These are phyloP conservation scores for Venturia oleaginea DNA, from an alignment of 2,329 filamentous ascomycete genomes.

Conservation along the genomic window DNA sequence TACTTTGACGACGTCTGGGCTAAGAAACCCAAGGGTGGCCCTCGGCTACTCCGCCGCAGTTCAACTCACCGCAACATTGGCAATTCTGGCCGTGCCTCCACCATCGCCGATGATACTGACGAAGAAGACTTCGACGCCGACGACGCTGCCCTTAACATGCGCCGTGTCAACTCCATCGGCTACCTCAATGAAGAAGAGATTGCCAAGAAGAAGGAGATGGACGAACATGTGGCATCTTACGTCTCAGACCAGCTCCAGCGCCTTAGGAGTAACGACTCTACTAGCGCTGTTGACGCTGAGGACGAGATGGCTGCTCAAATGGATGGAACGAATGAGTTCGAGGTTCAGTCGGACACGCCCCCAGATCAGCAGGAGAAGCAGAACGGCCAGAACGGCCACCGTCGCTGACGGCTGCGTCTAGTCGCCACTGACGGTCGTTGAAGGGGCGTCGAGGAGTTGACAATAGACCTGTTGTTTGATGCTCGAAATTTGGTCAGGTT, in stretches of 20 bases:
- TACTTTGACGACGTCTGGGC: slow-evolving; percentile 91
- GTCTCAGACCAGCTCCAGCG: slow-evolving; percentile 71
- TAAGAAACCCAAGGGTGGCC: slow-evolving; percentile 38
- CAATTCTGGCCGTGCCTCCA: slow-evolving; percentile 61
- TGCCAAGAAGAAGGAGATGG: slow-evolving; percentile 27
- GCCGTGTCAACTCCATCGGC: slow-evolving; percentile 39
- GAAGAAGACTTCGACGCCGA: slow-evolving; percentile 25
- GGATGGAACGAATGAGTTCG: slow-evolving; percentile 9
- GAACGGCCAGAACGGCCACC: background rate
- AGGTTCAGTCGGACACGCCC: background rate
- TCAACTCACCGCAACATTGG: slow-evolving; percentile 79
- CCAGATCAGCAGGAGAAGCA: background rate
- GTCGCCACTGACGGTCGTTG: background rate
- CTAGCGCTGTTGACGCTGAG: slow-evolving; percentile 2
- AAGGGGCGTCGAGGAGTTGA: background rate
- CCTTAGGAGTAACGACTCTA: slow-evolving; percentile 44
- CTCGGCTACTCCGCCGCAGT: slow-evolving; percentile 59
- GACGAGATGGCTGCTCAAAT: slow-evolving; percentile 13
- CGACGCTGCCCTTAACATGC: slow-evolving; percentile 17
- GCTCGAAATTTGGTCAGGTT: background rate
- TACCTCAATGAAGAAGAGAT: slow-evolving; percentile 45
- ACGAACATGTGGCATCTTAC: slow-evolving; percentile 66
- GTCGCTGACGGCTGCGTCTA: background rate
- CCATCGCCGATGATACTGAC: background rate
- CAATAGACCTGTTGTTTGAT: background rate